A percentile compares a stretch with the other conserved stretches of the same genome.
These are phyloP conservation scores for Saussurea involucrata DNA, from an alignment of 129 eudicot genomes.

Conservation along the genomic window DNA sequence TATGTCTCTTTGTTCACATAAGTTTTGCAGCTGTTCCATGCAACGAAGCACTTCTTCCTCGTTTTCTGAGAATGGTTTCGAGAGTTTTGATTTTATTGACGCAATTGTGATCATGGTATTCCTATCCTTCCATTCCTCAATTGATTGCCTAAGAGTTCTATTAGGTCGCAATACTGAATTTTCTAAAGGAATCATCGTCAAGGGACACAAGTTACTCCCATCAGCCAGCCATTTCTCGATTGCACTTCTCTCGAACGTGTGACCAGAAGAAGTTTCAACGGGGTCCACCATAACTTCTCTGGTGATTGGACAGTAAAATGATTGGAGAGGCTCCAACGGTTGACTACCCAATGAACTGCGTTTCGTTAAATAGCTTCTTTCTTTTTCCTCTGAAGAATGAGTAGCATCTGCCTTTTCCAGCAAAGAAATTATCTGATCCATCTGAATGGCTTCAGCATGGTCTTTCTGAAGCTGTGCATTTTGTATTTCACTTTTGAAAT, in stretches of 20 bases:
- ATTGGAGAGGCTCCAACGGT: conserved; percentile 62
- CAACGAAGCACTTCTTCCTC: conserved; percentile 46
- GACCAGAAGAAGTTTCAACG: conserved; percentile 68
- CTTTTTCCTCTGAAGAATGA: conserved; percentile 47
- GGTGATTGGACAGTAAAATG: conserved; percentile 68
- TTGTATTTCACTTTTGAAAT: conserved; percentile 56
- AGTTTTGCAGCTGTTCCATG: conserved; percentile 41
- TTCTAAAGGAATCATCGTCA: conserved; percentile 42
- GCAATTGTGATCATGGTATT: conserved; percentile 63
- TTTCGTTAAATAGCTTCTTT: conserved; percentile 46
- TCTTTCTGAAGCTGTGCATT: conserved; percentile 56
- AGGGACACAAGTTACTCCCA: conserved; percentile 47
- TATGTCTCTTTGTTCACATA: conserved; percentile 53
- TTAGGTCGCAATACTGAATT: conserved; percentile 47
- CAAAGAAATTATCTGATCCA: conserved; percentile 66
- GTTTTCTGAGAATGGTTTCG: conserved; percentile 27
- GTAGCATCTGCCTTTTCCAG: conserved; percentile 67
- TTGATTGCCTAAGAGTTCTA: conserved; percentile 66
- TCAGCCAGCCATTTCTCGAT: conserved; percentile 69
- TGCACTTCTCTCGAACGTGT: conserved; percentile 64
- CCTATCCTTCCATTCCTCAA: conserved; percentile 74
- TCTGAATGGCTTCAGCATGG: conserved; percentile 66
- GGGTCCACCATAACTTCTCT: conserved; percentile 72
- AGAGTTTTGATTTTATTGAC: conserved; percentile 43
- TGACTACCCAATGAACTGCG: conserved; percentile 59